Base-by-base conservation (phyloP, 192 early-diverging fungal genomes). In the Umbelopsis ramanniana region DNA sequence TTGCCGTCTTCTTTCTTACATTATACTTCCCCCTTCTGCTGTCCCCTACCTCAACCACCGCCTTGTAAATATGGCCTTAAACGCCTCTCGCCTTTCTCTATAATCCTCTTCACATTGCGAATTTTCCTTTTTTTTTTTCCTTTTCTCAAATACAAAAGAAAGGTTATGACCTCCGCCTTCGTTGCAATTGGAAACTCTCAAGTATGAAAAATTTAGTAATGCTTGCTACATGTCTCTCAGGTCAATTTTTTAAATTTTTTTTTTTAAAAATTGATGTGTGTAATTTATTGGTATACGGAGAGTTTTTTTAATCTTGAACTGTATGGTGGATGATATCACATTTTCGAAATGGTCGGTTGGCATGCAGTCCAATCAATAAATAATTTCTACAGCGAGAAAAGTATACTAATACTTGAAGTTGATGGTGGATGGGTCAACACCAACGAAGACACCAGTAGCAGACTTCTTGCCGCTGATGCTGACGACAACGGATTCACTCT, bases 361-460 rank as follows among this genome's bases (percentile, higher is more conserved):
- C 33, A 37, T 14, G 1, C 15, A 6, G 26, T 17, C 37, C 14
- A 35, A 57, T 21, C 11, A 57, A 63, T 63, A 63, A 63, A 63
- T 63, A 63, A 38, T 37, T 14, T 63, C 4, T 35, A 37, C 57
- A 35, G 7, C 11, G 26, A 22, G 15, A 63, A 63, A 7, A 35
- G 26, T 2, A 5, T 11, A 33, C 26, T 63, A 63, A 17, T 63
- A 63, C 29, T 19, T 63, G 26, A 63, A 63, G 14, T 63, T 63
- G 57, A 63, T 63, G 33, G 57, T 63, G 19, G 57, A 63, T 38
- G 57, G 57, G 29, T 63, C 57, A 37, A 63, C 57, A 63, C 57
- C 57, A 63, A 63, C 33, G 33, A 38, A 63, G 57, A 63, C 57
- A 7, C 3, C 57, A 37, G 57, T 6, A n/a, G 57, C 57, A 63